Percentiles rank a stretch among this genome's conserved stretches.
phyloP scores from a whole-genome alignment of 1,284 basidiomycete genomes.

The Quambalaria eucalypti region DNA sequence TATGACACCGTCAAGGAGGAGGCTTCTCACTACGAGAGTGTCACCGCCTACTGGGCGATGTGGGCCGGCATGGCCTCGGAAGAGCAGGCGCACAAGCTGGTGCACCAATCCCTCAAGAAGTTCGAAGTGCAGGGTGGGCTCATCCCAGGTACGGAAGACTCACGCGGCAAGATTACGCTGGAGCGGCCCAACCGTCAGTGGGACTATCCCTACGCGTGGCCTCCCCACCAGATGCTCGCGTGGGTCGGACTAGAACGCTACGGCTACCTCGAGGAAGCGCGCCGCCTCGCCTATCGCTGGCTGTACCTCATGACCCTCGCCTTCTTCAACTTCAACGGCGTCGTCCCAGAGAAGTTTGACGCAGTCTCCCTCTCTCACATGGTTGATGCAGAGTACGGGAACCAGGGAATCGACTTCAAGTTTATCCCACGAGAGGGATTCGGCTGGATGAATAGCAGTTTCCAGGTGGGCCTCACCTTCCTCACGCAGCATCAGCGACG shows the following conservation, averaged over 20 bases:
- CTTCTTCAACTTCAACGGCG: conserved; percentile 76
- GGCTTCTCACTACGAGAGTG: conserved; percentile 88
- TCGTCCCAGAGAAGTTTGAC: conserved; percentile 95
- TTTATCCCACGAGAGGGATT: conserved; percentile 82
- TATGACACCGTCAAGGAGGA: conserved; percentile 84
- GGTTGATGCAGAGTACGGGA: conserved; percentile 96
- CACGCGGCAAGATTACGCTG: conserved; percentile 84
- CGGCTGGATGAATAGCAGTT: conserved; percentile 60
- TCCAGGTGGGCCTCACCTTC: conserved; percentile 84
- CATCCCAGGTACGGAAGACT: conserved; percentile 91
- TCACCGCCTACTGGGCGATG: conserved; percentile 87
- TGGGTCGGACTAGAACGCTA: conserved; percentile 97
- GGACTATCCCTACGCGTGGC: conserved; percentile 63
- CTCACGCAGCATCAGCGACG: conserved; percentile 85
- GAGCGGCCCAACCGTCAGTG: conserved; percentile 97
- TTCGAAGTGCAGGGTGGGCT: conserved; percentile 95
- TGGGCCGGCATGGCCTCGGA: conserved; percentile 96
- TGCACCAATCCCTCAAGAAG: conserved; percentile 76
- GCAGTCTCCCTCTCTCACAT: conserved; percentile 88
- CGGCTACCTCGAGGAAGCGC: conserved; percentile 85
- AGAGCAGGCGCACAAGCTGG: conserved; percentile 81
- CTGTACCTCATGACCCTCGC: conserved; percentile 66
- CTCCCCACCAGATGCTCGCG: conserved; percentile 64
- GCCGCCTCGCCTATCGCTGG: conserved; percentile 87
- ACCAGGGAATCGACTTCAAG: conserved; percentile 94